Percentiles rank a stretch among this genome's conserved stretches.
Evolutionary conservation across 192 early-diverging fungal genomes (phyloP).

Genomic region (Ramicandelaber brevisporus): DNA sequence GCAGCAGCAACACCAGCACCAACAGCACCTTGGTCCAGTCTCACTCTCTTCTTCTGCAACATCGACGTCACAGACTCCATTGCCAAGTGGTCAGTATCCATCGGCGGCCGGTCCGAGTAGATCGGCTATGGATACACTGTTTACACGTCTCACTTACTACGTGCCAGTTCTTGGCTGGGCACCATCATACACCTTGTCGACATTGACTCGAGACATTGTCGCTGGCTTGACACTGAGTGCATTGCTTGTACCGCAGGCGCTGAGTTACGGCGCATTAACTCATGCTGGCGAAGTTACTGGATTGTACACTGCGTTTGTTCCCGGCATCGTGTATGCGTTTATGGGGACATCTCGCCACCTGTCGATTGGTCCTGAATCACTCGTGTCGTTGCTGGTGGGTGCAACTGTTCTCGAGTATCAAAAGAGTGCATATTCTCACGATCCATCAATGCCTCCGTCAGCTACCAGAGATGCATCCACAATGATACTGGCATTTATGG

Average conservation of each 20-base stretch:
- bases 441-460: slow-evolving; percentile 16
- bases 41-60: no score
- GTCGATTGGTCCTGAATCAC: slow-evolving; percentile 83
- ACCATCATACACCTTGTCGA: slow-evolving; percentile 37
- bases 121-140: no score
- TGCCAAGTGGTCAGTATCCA: no score
- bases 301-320: slow-evolving; percentile 65
- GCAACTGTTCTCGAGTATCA: slow-evolving; percentile 33
- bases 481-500: no score
- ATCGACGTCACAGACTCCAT: no score
- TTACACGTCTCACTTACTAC: no score
- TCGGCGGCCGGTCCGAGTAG: no score
- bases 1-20: no score
- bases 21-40: no score
- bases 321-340: slow-evolving; percentile 61
- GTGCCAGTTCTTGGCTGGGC: slow-evolving; percentile 85
- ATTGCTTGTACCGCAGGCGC: slow-evolving; percentile 40
- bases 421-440: slow-evolving; percentile 17
- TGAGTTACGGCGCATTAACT: slow-evolving; percentile 81
- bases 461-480: slow-evolving; percentile 34
- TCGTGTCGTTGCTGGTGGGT: slow-evolving; percentile 68
- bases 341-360: slow-evolving; percentile 88
- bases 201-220: slow-evolving; percentile 46
- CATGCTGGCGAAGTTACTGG: slow-evolving; percentile 71
- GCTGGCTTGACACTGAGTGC: slow-evolving; percentile 69